Evolutionary conservation across 768 basidiomycete species (phyloP).

Genomic region (Imleria badia): DNA sequence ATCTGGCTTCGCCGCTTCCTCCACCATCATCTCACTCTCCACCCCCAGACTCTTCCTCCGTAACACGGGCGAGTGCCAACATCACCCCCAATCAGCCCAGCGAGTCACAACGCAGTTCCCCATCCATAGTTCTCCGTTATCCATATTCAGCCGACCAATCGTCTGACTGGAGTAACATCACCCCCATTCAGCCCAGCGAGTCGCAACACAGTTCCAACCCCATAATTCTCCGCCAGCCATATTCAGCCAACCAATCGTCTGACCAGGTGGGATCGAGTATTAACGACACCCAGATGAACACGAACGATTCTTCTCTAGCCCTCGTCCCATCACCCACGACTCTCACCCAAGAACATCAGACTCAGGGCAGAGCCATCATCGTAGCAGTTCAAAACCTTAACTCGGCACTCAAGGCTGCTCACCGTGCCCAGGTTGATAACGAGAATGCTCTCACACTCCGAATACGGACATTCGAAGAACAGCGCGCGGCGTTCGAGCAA

Average conservation of each 20-base stretch:
- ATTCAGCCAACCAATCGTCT: too few relatives aligned
- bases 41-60: not conserved
- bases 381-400: conserved; percentile 15
- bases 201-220: too few relatives aligned
- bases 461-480: conserved; percentile 14
- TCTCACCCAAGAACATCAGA: conserved; percentile 12
- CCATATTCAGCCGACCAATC: conserved; percentile 11
- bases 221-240: too few relatives aligned
- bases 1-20: conserved; percentile 4
- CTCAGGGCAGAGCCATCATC: conserved; percentile 6
- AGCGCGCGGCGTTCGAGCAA: conserved; percentile 23
- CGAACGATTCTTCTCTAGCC: not conserved
- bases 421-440: conserved; percentile 14
- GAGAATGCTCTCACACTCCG: conserved; percentile 15
- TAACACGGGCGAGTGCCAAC: not conserved
- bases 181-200: too few relatives aligned
- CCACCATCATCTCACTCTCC: conserved; percentile 8
- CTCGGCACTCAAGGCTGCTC: conserved; percentile 2
- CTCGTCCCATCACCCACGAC: not conserved
- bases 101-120: not conserved
- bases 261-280: not conserved
- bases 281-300: not conserved
- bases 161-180: too few relatives aligned
- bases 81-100: not conserved
- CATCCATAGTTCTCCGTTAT: conserved; percentile 1